Evolutionary conservation across 2,329 filamentous ascomycete species (phyloP), one percentile per base, ranked within the genome.

Genomic region (Didymellaceae sp.): DNA sequence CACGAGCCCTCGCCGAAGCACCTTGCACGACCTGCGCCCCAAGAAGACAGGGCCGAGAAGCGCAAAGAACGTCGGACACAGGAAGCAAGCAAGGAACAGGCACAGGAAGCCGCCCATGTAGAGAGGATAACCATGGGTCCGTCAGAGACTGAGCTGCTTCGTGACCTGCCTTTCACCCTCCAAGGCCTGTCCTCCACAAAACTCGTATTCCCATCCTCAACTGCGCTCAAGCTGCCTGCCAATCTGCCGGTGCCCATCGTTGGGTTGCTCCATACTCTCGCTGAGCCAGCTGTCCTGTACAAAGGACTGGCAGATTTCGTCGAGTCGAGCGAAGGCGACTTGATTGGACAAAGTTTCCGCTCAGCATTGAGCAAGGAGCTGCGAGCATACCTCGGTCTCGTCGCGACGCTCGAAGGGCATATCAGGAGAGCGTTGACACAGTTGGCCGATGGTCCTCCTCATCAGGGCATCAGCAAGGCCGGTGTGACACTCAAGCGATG

Each of bases 401-500:
- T 99, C 28, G 93, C 94, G 13, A 96, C 92, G 0, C 76, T 99
- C 6, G 94, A 99, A 75, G 89, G 87, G 9, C 93, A 99, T 71
- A 96, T 97, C 45, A 84, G 93, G 51, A 82, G 89, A 55, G 91
- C 92, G 1, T 76, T 97, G 39, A 82, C 87, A 5, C 84, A 87
- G 6, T 77, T 94, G n/a, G 85, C 90, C 57, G 85, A 88, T 42
- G 77, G 79, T 2, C 83, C 83, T 4, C 84, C 88, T 2, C 81
- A 86, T 37, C 82, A 84, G 34, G 87, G 88, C 1, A 85, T 95
- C 44, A 88, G 90, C 5, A 94, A 92, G 63, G 87, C 90, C 1
- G 91, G 92, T 1, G 93, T 99, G 11, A 99, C 94, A 0, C 78
- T 99, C 41, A 97, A 97, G 73, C 82, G 94, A 69, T 97, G 93